Evolutionary conservation across 495 filamentous ascomycete genomes (phyloP).

Genomic region (Poronia punctata): DNA sequence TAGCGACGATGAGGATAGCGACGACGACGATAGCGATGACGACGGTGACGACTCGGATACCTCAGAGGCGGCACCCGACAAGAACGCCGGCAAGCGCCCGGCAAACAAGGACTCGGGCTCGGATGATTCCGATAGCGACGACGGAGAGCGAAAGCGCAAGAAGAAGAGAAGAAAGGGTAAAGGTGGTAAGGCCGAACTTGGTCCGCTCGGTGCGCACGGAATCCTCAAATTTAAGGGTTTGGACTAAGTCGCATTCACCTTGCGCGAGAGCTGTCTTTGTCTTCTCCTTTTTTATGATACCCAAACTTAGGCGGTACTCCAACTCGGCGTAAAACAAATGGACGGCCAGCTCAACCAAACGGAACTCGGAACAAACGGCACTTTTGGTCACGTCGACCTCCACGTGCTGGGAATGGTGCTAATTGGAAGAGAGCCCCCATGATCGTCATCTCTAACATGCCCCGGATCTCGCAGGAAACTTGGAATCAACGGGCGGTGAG

Average conservation of each 20-base stretch:
- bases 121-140: slow-evolving; percentile 21
- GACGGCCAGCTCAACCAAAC: too few relatives aligned
- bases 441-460: too few relatives aligned
- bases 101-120: slow-evolving; percentile 35
- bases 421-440: too few relatives aligned
- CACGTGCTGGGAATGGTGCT: too few relatives aligned
- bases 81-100: slow-evolving; percentile 37
- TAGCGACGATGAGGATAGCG: slow-evolving; percentile 33
- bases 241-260: slow-evolving; percentile 52
- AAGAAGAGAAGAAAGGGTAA: slow-evolving; percentile 40
- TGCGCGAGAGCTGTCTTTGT: slow-evolving; percentile 1
- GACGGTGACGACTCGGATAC: slow-evolving; percentile 38
- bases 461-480: too few relatives aligned
- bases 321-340: too few relatives aligned
- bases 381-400: too few relatives aligned
- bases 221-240: slow-evolving; percentile 59
- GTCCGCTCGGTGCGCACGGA: slow-evolving; percentile 45
- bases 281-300: slow-evolving; percentile 16
- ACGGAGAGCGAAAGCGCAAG: slow-evolving; percentile 23
- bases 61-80: slow-evolving; percentile 26
- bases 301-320: slow-evolving; percentile 8
- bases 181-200: slow-evolving; percentile 44
- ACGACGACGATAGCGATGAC: slow-evolving; percentile 38
- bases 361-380: not conserved
- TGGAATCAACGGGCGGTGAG: too few relatives aligned